Percentiles rank a stretch among this genome's conserved stretches.
phyloP scores from a whole-genome alignment of 306 rosid species.

The Quercus aquifolioides region DNA sequence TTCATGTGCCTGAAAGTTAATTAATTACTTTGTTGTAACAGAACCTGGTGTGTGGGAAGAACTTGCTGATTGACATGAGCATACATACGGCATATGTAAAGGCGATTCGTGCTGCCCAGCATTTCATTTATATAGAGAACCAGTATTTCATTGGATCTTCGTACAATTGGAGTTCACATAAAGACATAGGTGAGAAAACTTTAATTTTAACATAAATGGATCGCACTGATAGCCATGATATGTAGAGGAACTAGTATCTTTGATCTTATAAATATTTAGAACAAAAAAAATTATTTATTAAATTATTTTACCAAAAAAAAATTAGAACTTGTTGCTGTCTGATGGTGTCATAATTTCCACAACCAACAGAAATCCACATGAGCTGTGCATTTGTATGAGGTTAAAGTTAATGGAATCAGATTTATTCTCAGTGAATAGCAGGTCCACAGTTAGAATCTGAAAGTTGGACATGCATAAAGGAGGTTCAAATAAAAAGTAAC shows the following conservation, averaged over 20 bases:
- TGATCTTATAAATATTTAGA: no score
- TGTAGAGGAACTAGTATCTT: neutral
- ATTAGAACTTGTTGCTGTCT: neutral
- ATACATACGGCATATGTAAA: constrained; percentile 92
- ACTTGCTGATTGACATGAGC: constrained; percentile 97
- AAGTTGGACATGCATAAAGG: neutral
- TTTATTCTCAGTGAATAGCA: neutral
- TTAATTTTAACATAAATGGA: constrained; percentile 1
- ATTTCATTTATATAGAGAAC: constrained; percentile 88
- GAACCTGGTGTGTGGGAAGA: constrained; percentile 93
- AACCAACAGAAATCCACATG: neutral
- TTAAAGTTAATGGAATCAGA: neutral
- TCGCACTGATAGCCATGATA: constrained; percentile 10
- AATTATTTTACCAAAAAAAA: no score
- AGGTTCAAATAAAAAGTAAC: neutral
- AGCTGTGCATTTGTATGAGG: neutral
- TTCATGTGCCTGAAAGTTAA: constrained; percentile 17
- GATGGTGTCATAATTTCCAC: neutral
- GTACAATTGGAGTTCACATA: constrained; percentile 73
- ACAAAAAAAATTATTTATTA: no score
- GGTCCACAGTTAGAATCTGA: neutral
- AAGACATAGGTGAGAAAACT: constrained; percentile 60
- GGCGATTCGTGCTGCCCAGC: constrained; percentile 97
- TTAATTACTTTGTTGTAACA: constrained; percentile 35
- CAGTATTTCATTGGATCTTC: constrained; percentile 97